Percentiles rank a stretch among this genome's conserved stretches.
phyloP scores from a whole-genome alignment of 1,139 yeast species.

The Eremothecium sinecaudum region DNA sequence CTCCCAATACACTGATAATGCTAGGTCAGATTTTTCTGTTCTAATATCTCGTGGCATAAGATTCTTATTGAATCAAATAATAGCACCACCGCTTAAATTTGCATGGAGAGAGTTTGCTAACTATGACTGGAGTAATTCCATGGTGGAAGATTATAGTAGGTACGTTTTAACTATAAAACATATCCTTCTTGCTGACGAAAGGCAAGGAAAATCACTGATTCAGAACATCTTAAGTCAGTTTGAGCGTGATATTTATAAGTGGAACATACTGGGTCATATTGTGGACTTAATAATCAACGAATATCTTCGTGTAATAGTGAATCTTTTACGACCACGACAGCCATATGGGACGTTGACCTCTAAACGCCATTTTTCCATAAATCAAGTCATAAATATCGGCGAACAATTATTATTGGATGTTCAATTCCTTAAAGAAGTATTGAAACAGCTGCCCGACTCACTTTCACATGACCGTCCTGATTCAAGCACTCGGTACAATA shows the following conservation, averaged over 20 bases:
- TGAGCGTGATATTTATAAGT: constrained; percentile 58
- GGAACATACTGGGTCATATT: constrained; percentile 68
- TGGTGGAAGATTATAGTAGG: constrained; percentile 61
- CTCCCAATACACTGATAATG: constrained; percentile 42
- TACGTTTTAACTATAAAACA: constrained; percentile 53
- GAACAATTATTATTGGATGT: constrained; percentile 77
- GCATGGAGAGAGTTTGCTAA: constrained; percentile 84
- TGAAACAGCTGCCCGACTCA: constrained; percentile 28
- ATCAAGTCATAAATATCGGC: constrained; percentile 64
- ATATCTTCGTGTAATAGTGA: constrained; percentile 49
- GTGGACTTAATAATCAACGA: constrained; percentile 55
- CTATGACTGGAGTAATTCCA: constrained; percentile 61
- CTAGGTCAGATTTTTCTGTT: constrained; percentile 47
- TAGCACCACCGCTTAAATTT: constrained; percentile 47
- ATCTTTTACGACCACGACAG: constrained; percentile 31
- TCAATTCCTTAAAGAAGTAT: constrained; percentile 48
- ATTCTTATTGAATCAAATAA: constrained; percentile 48
- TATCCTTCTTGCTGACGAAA: constrained; percentile 36
- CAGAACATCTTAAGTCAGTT: constrained; percentile 47
- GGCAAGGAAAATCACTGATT: constrained; percentile 15
- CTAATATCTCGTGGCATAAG: constrained; percentile 53
- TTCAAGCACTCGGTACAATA: constrained; percentile 21
- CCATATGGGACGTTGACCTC: constrained; percentile 19
- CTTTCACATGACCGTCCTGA: constrained; percentile 13
- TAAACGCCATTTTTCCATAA: constrained; percentile 24